Conservation (phyloP, 78 protist species). For the Dictyostelium intermedium region DNA sequence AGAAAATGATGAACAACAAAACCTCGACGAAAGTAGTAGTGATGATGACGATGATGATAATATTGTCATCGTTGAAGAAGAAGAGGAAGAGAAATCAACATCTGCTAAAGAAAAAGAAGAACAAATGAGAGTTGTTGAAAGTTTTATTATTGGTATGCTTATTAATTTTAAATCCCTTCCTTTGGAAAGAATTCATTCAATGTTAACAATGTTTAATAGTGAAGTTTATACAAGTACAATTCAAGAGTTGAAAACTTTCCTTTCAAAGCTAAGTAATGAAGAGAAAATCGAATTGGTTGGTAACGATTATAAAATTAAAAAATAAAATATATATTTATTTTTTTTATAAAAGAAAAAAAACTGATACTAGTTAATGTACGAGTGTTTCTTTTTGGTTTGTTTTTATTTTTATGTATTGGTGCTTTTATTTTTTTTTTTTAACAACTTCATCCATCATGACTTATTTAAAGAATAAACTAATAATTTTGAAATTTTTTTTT, state of each 20-base stretch:
- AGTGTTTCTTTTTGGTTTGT: no score
- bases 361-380: no score
- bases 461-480: no score
- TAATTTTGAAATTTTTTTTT: no score
- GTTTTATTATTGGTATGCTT: slow-evolving; percentile 84
- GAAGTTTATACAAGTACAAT: slow-evolving; percentile 27
- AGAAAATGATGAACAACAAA: background rate
- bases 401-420: no score
- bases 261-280: slow-evolving; percentile 40
- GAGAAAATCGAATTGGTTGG: slow-evolving; percentile 52
- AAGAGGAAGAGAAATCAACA: slow-evolving; percentile 14
- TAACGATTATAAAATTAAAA: slow-evolving; percentile 47
- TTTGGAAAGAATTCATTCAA: slow-evolving; percentile 76
- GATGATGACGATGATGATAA: slow-evolving; percentile 17
- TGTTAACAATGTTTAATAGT: slow-evolving; percentile 74
- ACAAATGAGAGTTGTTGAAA: slow-evolving; percentile 41
- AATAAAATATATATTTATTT: background rate
- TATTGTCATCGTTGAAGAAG: background rate
- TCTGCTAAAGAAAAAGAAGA: slow-evolving; percentile 38
- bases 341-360: no score
- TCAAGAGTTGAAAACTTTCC: slow-evolving; percentile 20
- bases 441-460: no score
- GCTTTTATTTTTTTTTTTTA: no score
- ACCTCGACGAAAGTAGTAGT: background rate
- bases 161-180: slow-evolving; percentile 75